These are phyloP conservation scores for Diaporthe sp. DNA, from an alignment of 2,329 filamentous ascomycete genomes.

Conservation along the genomic window DNA sequence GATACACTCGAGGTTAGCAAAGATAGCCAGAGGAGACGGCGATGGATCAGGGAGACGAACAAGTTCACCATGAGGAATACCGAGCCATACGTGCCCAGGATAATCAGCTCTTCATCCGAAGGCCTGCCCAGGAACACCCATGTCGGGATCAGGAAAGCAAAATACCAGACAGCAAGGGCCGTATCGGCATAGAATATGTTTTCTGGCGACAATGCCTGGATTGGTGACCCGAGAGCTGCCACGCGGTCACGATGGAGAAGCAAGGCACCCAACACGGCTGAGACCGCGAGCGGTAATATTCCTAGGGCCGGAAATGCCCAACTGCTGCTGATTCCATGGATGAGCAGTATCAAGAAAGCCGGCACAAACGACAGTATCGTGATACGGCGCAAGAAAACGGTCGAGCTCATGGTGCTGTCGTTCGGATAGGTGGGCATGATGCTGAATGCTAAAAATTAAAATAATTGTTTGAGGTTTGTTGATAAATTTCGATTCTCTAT, in stretches of 20 bases:
- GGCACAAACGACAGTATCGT: constrained; percentile 46
- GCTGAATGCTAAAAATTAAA: not conserved
- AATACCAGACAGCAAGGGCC: constrained; percentile 36
- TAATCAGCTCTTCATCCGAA: constrained; percentile 26
- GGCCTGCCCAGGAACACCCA: constrained; percentile 36
- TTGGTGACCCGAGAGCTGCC: constrained; percentile 43
- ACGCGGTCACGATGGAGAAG: constrained; percentile 42
- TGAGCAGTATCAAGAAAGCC: constrained; percentile 30
- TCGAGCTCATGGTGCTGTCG: constrained; percentile 13
- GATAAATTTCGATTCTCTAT: not conserved
- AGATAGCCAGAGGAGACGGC: not conserved
- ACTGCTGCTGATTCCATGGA: constrained; percentile 34
- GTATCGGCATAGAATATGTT: constrained; percentile 43
- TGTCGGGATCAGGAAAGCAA: constrained; percentile 42
- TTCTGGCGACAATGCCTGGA: constrained; percentile 39
- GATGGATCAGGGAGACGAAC: constrained; percentile 10
- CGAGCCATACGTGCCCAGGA: constrained; percentile 43
- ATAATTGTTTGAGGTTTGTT: not conserved
- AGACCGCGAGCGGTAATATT: constrained; percentile 42
- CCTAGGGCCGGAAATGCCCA: constrained; percentile 43
- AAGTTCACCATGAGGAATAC: constrained; percentile 44
- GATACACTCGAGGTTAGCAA: not conserved
- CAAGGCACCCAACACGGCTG: constrained; percentile 38
- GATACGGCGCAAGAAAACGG: constrained; percentile 35
- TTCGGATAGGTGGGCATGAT: not conserved